A percentile compares a stretch with the other conserved stretches of the same genome.
Conservation (phyloP, 2,329 filamentous ascomycete genomes). For the Rutstroemia sp. region DNA sequence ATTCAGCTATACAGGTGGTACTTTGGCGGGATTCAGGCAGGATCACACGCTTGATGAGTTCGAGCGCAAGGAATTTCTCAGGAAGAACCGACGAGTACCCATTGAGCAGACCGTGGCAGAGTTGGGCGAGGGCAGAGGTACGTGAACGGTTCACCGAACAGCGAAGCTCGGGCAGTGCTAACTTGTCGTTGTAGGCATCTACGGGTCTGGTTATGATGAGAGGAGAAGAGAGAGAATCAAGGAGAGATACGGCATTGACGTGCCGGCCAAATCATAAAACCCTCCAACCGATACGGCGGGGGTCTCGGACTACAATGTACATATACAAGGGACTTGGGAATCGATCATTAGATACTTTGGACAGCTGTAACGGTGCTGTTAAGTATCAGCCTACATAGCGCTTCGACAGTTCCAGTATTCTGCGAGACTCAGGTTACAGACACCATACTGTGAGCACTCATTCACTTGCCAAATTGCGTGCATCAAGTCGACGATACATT, state of each 20-base stretch:
- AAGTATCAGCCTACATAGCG: too few relatives aligned
- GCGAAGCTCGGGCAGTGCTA: slow-evolving; percentile 3
- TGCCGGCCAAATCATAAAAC: slow-evolving; percentile 32
- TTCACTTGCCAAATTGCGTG: too few relatives aligned
- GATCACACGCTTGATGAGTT: slow-evolving; percentile 53
- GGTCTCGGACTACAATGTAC: slow-evolving; percentile 6
- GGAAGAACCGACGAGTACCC: slow-evolving; percentile 54
- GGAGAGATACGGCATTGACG: slow-evolving; percentile 63
- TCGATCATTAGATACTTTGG: not conserved
- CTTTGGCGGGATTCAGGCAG: slow-evolving; percentile 42
- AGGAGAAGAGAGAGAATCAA: slow-evolving; percentile 59
- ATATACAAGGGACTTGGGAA: slow-evolving; percentile 5
- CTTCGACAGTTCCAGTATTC: too few relatives aligned
- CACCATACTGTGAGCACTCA: too few relatives aligned
- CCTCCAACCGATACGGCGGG: slow-evolving; percentile 6
- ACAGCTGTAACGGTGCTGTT: not conserved
- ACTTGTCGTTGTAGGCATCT: slow-evolving; percentile 46
- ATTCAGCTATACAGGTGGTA: slow-evolving; percentile 57
- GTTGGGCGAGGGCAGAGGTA: slow-evolving; percentile 66
- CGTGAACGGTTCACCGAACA: slow-evolving; percentile 16
- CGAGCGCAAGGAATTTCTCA: slow-evolving; percentile 52
- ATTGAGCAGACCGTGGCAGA: slow-evolving; percentile 59
- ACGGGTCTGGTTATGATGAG: slow-evolving; percentile 60
- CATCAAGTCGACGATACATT: too few relatives aligned
- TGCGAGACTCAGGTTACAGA: too few relatives aligned